Conservation (phyloP, 176 grass and related monocot species). For the Carex kokanica region DNA sequence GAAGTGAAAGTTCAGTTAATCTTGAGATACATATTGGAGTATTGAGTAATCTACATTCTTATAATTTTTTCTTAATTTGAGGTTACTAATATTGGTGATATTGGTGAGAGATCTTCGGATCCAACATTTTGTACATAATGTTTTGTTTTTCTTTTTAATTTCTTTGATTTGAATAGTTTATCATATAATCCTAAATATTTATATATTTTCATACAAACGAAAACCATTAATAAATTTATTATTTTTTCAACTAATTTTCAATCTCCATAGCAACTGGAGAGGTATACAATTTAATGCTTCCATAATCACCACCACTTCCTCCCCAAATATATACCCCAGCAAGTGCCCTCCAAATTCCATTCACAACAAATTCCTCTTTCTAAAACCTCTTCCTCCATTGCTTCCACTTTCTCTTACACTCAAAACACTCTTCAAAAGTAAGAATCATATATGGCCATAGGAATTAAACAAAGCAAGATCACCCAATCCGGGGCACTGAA, state of each 20-base stretch:
- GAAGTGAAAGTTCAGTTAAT: too few species aligned
- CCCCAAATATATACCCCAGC: neutral
- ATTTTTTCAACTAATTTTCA: neutral
- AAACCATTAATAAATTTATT: neutral
- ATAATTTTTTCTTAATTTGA: neutral
- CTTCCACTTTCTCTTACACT: neutral
- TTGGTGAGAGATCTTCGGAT: neutral
- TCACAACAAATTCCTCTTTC: slow-evolving; percentile 3
- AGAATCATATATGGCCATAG: slow-evolving; percentile 33
- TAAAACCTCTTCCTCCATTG: neutral
- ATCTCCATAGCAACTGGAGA: neutral
- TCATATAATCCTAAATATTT: neutral
- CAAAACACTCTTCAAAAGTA: neutral
- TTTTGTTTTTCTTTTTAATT: neutral
- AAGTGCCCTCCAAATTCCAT: neutral
- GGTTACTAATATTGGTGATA: neutral
- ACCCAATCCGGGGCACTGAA: slow-evolving; percentile 29
- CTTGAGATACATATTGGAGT: too few species aligned
- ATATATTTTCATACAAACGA: neutral
- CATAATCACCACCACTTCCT: slow-evolving; percentile 18
- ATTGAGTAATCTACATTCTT: too few species aligned
- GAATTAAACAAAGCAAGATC: slow-evolving; percentile 29
- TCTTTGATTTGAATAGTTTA: neutral
- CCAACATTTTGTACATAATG: neutral
- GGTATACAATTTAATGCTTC: slow-evolving; percentile 7